Percentiles rank a stretch among this genome's conserved stretches.
Evolutionary conservation across 2,329 filamentous ascomycete genomes (phyloP).

Genomic region (Cytospora piceae): DNA sequence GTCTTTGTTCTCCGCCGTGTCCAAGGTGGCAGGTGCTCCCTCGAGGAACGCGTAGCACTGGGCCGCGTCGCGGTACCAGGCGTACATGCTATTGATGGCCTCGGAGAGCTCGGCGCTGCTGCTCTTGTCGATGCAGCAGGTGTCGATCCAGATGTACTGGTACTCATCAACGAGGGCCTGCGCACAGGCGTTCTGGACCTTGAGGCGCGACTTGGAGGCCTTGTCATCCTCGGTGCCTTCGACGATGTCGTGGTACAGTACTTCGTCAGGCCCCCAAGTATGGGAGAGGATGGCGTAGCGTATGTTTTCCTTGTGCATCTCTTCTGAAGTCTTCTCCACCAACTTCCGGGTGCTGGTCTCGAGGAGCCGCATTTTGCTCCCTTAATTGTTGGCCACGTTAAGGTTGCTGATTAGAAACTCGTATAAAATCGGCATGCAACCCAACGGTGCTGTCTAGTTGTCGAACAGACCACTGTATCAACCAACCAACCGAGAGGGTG

Average conservation of each 20-base stretch:
- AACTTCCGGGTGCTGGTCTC: slow-evolving; percentile 14
- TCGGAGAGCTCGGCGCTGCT: no score
- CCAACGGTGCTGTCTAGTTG: no score
- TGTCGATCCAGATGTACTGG: slow-evolving; percentile 24
- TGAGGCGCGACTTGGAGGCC: slow-evolving; percentile 1
- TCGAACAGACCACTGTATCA: no score
- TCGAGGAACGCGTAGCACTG: slow-evolving; percentile 16
- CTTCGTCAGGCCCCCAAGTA: slow-evolving; percentile 8
- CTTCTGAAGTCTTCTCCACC: slow-evolving; percentile 13
- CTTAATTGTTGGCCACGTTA: neutral
- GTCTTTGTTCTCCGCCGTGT: slow-evolving; percentile 10
- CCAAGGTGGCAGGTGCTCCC: slow-evolving; percentile 13
- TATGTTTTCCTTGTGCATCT: slow-evolving; percentile 9
- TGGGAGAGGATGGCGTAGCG: slow-evolving; percentile 14
- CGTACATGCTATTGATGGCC: slow-evolving; percentile 20
- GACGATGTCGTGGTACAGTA: slow-evolving; percentile 2
- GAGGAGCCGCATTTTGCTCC: slow-evolving; percentile 12
- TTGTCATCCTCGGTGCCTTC: slow-evolving; percentile 8
- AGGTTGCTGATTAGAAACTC: neutral
- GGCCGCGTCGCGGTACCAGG: slow-evolving; percentile 12
- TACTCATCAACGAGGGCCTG: slow-evolving; percentile 6
- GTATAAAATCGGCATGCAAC: neutral
- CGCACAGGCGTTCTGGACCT: slow-evolving; percentile 13
- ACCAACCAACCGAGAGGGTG: no score
- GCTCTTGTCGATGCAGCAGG: no score